These are phyloP conservation scores for Chlorella ohadii DNA, from an alignment of 139 green algal genomes.

Conservation along the genomic window DNA sequence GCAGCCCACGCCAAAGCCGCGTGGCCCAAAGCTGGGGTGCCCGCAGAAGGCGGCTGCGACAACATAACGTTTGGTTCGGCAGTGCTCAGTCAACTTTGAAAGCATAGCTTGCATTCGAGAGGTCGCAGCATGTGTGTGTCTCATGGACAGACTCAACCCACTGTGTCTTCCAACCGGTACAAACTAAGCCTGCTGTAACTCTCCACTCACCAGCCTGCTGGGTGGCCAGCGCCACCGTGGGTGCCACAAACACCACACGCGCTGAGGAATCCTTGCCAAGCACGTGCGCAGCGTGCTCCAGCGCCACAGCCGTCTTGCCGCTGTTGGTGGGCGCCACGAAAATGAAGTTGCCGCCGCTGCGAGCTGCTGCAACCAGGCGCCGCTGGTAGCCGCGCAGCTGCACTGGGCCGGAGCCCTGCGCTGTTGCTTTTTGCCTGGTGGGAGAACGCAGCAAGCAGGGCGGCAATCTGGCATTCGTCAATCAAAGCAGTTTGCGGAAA, in stretches of 20 bases:
- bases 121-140: too few species aligned
- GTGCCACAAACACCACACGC: constrained; percentile 25
- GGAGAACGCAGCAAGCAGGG: not conserved
- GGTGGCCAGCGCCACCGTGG: constrained; percentile 30
- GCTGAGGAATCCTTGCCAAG: not conserved
- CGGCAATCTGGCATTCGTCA: too few species aligned
- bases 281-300: not conserved
- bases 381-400: constrained; percentile 6
- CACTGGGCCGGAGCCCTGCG: not conserved
- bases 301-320: constrained; percentile 31
- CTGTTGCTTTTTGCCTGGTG: not conserved
- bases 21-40: not conserved
- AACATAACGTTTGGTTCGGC: too few species aligned
- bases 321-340: not conserved
- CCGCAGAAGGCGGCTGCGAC: not conserved
- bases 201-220: constrained; percentile 23
- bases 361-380: not conserved
- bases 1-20: not conserved
- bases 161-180: too few species aligned
- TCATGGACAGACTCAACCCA: too few species aligned
- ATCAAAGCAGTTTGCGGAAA: too few species aligned
- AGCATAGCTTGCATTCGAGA: too few species aligned
- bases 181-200: not conserved
- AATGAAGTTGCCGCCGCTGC: not conserved
- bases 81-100: too few species aligned